Percentiles rank a stretch among this genome's conserved stretches.
phyloP scores from a whole-genome alignment of 1,284 basidiomycete genomes.

The Xerocomus minutiporus region DNA sequence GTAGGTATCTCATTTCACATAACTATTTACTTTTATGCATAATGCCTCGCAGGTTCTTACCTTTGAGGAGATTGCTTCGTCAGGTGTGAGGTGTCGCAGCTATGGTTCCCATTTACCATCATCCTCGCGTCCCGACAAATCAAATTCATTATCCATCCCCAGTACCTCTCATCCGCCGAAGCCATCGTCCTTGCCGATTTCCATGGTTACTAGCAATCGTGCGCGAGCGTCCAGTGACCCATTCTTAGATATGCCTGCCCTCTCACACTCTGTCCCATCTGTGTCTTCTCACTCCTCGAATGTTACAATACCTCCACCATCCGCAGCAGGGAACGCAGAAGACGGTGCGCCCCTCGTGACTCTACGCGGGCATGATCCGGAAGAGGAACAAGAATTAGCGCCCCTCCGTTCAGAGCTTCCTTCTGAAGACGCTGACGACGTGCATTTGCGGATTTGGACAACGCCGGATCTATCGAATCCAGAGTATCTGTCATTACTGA shows the following conservation, averaged over 20 bases:
- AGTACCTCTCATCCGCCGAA: slow-evolving; percentile 33
- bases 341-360: slow-evolving; percentile 39
- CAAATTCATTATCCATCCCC: slow-evolving; percentile 46
- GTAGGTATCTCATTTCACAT: slow-evolving; percentile 41
- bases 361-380: slow-evolving; percentile 23
- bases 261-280: slow-evolving; percentile 47
- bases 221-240: slow-evolving; percentile 73
- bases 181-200: slow-evolving; percentile 36
- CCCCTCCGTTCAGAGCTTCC: slow-evolving; percentile 35
- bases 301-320: slow-evolving; percentile 35
- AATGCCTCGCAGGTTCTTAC: slow-evolving; percentile 47
- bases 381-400: slow-evolving; percentile 37
- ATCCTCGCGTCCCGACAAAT: slow-evolving; percentile 49
- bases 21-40: slow-evolving; percentile 11
- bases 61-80: slow-evolving; percentile 58
- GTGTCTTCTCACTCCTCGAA: slow-evolving; percentile 53
- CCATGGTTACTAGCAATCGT: slow-evolving; percentile 49
- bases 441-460: slow-evolving; percentile 64
- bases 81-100: slow-evolving; percentile 36
- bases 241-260: slow-evolving; percentile 64
- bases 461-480: slow-evolving; percentile 64
- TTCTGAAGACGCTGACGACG: slow-evolving; percentile 47
- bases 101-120: slow-evolving; percentile 36
- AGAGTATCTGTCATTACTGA: slow-evolving; percentile 57
- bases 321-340: slow-evolving; percentile 34